These are phyloP conservation scores for Mycena latifolia DNA, from an alignment of 768 basidiomycete genomes.

Conservation along the genomic window DNA sequence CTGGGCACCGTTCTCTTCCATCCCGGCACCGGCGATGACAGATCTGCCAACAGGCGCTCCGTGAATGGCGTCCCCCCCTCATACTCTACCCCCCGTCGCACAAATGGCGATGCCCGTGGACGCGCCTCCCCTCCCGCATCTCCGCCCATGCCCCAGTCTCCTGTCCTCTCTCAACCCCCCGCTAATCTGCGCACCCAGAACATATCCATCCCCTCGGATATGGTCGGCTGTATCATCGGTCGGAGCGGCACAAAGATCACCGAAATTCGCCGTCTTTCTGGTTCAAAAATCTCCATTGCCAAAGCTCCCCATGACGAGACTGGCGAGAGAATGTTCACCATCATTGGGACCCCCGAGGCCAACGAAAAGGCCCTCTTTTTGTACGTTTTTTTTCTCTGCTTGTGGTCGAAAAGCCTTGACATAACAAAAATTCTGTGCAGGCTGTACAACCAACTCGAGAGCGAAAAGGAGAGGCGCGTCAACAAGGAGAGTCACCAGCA, in stretches of 20 bases:
- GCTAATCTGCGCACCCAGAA: conserved; percentile 97
- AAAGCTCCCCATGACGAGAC: conserved; percentile 99
- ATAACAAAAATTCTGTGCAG: background rate
- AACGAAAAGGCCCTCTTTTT: conserved; percentile 99
- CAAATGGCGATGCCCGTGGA: conserved; percentile 59
- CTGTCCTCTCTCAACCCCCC: conserved; percentile 66
- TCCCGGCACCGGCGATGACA: conserved; percentile 87
- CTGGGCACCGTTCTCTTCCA: conserved; percentile 96
- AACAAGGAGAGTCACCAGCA: conserved; percentile 85
- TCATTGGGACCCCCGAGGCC: conserved; percentile 94
- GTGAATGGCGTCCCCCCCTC: conserved; percentile 58
- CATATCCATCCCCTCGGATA: conserved; percentile 99
- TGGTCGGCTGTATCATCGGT: conserved; percentile 98
- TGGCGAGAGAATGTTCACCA: conserved; percentile 99
- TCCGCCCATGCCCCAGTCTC: conserved; percentile 58
- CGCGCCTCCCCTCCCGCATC: conserved; percentile 65
- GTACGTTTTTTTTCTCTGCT: conserved; percentile 10
- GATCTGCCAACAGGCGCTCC: conserved; percentile 63
- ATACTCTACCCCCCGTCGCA: conserved; percentile 67
- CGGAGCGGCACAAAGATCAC: conserved; percentile 98
- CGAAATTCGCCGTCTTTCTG: conserved; percentile 97
- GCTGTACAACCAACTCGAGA: conserved; percentile 96
- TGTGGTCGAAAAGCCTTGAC: too few relatives aligned
- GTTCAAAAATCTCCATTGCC: conserved; percentile 98
- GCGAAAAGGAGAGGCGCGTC: conserved; percentile 94